Conservation (phyloP, 345 rosid genomes). For the Physaria fendleri region DNA sequence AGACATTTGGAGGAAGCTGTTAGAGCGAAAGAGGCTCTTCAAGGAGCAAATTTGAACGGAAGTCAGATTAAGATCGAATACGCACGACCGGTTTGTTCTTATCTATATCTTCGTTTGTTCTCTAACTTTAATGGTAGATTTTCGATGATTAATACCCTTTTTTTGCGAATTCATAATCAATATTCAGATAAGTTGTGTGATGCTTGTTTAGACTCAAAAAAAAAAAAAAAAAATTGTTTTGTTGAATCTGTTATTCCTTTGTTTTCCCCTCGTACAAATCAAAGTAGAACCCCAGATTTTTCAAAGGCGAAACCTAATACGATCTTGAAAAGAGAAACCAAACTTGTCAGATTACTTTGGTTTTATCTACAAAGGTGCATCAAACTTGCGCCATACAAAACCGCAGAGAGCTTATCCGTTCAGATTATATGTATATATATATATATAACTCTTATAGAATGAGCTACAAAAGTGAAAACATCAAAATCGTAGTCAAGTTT, state of each 20-base stretch:
- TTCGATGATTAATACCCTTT: background rate
- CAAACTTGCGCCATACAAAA: slow-evolving; percentile 2
- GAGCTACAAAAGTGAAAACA: background rate
- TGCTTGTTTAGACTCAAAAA: slow-evolving; percentile 14
- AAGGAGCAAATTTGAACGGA: slow-evolving; percentile 60
- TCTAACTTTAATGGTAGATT: background rate
- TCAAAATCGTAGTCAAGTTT: background rate
- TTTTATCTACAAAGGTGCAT: background rate
- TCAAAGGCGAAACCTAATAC: background rate
- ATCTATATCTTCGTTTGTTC: slow-evolving; percentile 36
- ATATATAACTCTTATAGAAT: background rate
- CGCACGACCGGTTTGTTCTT: slow-evolving; percentile 98
- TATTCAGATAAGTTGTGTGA: background rate
- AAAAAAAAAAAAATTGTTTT: background rate
- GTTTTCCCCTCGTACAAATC: background rate
- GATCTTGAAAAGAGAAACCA: background rate
- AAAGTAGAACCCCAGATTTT: slow-evolving; percentile 15
- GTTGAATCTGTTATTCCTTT: background rate
- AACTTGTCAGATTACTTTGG: background rate
- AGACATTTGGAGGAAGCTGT: slow-evolving; percentile 77
- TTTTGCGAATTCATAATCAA: background rate
- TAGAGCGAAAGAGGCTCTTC: slow-evolving; percentile 70
- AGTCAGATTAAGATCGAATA: slow-evolving; percentile 73
- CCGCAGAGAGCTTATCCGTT: background rate
- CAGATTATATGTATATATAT: background rate